Percentiles rank a stretch among this genome's conserved stretches.
These are phyloP conservation scores for Xylaria sp. DNA, from an alignment of 495 filamentous ascomycete species.

Conservation along the genomic window DNA sequence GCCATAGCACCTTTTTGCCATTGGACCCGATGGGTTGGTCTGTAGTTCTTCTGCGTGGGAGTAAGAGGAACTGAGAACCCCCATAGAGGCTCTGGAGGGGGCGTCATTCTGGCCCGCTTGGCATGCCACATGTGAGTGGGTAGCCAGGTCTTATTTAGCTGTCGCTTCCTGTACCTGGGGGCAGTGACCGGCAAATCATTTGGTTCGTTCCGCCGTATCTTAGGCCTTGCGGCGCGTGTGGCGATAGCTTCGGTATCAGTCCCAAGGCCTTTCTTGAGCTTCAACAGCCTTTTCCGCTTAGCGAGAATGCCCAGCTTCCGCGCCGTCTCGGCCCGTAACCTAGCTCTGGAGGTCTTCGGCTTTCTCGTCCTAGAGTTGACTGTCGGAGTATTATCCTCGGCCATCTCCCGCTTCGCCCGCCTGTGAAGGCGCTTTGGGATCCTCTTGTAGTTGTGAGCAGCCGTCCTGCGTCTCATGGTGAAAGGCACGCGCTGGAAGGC, in stretches of 20 bases:
- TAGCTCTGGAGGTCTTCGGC: slow-evolving; percentile 68
- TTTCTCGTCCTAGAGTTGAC: slow-evolving; percentile 74
- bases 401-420: slow-evolving; percentile 81
- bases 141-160: slow-evolving; percentile 89
- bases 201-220: slow-evolving; percentile 73
- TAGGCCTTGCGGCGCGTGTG: slow-evolving; percentile 59
- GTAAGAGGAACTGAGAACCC: slow-evolving; percentile 84
- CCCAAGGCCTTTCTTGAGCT: slow-evolving; percentile 49
- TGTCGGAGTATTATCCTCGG: slow-evolving; percentile 90
- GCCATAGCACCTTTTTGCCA: slow-evolving; percentile 64
- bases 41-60: slow-evolving; percentile 87
- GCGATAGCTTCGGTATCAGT: slow-evolving; percentile 47
- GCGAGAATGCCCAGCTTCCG: slow-evolving; percentile 73
- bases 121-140: slow-evolving; percentile 95
- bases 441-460: slow-evolving; percentile 91
- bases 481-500: slow-evolving; percentile 92
- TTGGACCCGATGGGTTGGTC: slow-evolving; percentile 84
- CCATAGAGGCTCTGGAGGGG: slow-evolving; percentile 81
- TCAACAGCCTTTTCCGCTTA: slow-evolving; percentile 60
- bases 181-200: slow-evolving; percentile 69
- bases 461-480: slow-evolving; percentile 82
- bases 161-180: slow-evolving; percentile 82
- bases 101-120: slow-evolving; percentile 88
- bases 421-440: slow-evolving; percentile 80
- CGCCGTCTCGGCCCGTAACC: slow-evolving; percentile 83